Evolutionary conservation across 2,329 filamentous ascomycete genomes (phyloP), one percentile per base, ranked within the genome.

Genomic region (Neodidymelliopsis sp.): DNA sequence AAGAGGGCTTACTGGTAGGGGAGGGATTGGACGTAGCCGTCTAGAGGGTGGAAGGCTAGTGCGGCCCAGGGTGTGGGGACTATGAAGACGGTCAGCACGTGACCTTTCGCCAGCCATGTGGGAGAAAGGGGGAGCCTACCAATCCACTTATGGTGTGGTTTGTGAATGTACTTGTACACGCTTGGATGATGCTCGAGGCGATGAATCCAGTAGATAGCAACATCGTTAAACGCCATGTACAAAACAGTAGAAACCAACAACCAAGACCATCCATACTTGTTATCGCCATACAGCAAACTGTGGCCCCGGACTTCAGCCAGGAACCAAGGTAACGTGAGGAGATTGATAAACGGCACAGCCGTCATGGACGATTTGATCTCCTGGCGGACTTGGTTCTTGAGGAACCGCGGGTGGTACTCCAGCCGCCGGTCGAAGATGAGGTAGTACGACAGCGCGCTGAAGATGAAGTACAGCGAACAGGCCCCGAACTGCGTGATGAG

Each of bases 111-210:
- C n/a, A n/a, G n/a, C n/a, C n/a, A n/a, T n/a, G n/a, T n/a, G n/a
- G n/a, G n/a, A n/a, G n/a, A n/a, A n/a, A n/a, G n/a, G n/a, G n/a
- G n/a, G 9, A 11, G 66, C 72, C 56, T 62, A 77, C 75, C 64
- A 42, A 79, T 78, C 76, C 76, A 79, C 62, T 78, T 79, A 71
- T 78, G 76, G 50, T 79, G 76, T 55, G 76, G 75, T 68, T 79
- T 79, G 65, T 79, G 76, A 20, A 78, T 67, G 52, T 76, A 75
- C 57, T 77, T 77, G 72, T 79, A 79, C 30, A 79, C 48, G 20
- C 70, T 71, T 24, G 76, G 76, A 59, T 79, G 76, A 51, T 78
- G 76, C 58, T 77, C 73, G 12, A 75, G 61, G 29, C 76, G 74
- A 56, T 79, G 76, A 63, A 78, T 78, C 76, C 75, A 78, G 67